phyloP scores from a whole-genome alignment of 768 basidiomycete species.

The Hebeloma cylindrosporum region DNA sequence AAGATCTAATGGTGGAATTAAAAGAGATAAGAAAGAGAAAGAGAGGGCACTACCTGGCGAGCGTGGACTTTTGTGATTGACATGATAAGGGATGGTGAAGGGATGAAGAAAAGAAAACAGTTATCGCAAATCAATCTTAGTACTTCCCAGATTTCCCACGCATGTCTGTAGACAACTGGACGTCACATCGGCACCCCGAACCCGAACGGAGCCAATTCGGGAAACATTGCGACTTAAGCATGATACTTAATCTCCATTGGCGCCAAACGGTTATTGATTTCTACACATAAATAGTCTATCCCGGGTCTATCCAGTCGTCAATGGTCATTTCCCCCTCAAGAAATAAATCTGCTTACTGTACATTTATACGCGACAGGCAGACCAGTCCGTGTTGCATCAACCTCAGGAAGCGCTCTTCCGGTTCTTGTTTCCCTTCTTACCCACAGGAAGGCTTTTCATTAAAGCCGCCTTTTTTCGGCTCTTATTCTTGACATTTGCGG shows the following conservation, averaged over 20 bases:
- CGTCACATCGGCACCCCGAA: too few species aligned
- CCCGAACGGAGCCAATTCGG: too few species aligned
- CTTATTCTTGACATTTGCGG: constrained; percentile 86
- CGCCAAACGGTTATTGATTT: too few species aligned
- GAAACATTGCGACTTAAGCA: too few species aligned
- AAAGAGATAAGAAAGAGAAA: constrained; percentile 5
- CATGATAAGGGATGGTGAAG: constrained; percentile 55
- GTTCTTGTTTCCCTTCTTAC: constrained; percentile 48
- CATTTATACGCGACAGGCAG: too few species aligned
- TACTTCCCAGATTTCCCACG: constrained; percentile 41
- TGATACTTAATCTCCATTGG: too few species aligned
- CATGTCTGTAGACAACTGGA: too few species aligned
- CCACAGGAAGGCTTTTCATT: constrained; percentile 55
- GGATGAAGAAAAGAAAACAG: constrained; percentile 27
- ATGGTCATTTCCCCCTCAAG: too few species aligned
- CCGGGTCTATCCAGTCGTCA: too few species aligned
- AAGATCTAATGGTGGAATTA: constrained; percentile 70
- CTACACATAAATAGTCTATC: too few species aligned
- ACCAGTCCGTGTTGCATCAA: too few species aligned
- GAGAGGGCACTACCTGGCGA: constrained; percentile 67
- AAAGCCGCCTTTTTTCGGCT: constrained; percentile 64
- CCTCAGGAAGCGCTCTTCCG: constrained; percentile 20
- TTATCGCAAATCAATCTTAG: constrained; percentile 40
- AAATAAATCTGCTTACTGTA: too few species aligned
- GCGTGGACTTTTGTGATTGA: constrained; percentile 90